Evolutionary conservation across 2,329 filamentous ascomycete species (phyloP).

Genomic region (Aspergillus phoenicis): DNA sequence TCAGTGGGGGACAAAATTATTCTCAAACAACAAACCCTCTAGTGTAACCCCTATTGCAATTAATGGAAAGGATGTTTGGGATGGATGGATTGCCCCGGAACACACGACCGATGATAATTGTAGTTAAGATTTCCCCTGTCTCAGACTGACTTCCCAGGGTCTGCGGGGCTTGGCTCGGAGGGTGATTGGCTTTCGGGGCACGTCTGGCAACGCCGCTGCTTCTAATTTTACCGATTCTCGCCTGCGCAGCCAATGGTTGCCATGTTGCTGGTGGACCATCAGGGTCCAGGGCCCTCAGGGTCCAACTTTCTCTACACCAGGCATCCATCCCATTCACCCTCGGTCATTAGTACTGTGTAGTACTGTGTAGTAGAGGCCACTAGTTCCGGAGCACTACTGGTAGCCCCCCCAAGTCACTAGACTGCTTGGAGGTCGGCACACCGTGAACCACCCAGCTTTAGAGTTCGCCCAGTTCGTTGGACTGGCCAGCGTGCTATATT

Average conservation of each 20-base stretch:
- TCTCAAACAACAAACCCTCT: too few relatives aligned
- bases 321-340: not conserved
- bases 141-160: not conserved
- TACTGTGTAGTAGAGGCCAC: not conserved
- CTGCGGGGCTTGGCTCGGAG: not conserved
- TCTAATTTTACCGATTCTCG: not conserved
- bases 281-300: constrained; percentile 2
- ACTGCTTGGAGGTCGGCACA: not conserved
- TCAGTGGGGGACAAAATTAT: too few relatives aligned
- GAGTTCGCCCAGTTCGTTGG: not conserved
- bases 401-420: not conserved
- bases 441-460: not conserved
- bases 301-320: not conserved
- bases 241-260: not conserved
- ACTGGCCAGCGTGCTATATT: too few relatives aligned
- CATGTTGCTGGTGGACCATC: not conserved
- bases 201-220: not conserved
- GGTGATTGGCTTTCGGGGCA: too few relatives aligned
- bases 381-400: too few relatives aligned
- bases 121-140: constrained; percentile 6
- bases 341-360: not conserved
- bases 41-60: not conserved
- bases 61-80: not conserved
- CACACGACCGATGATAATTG: not conserved
- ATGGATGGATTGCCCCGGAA: not conserved